Conservation (phyloP, 2,329 filamentous ascomycete species). For the Diaporthe ilicicola region DNA sequence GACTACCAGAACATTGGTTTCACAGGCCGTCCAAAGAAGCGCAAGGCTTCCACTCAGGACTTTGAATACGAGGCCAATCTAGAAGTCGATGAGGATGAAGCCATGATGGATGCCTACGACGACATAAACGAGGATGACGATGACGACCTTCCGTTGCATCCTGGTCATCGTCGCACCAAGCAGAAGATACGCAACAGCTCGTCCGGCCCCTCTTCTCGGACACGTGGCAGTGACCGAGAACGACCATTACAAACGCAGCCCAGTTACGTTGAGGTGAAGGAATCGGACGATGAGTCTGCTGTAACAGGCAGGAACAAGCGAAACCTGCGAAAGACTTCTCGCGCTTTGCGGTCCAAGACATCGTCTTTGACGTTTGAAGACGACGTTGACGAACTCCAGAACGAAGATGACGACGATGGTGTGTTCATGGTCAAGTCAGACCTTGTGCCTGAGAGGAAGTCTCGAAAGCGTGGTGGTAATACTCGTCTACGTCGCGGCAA, state of each 20-base stretch:
- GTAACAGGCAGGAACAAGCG: constrained; percentile 14
- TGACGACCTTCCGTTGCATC: constrained; percentile 25
- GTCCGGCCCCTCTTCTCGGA: background rate
- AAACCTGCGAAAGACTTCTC: constrained; percentile 4
- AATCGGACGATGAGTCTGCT: constrained; percentile 11
- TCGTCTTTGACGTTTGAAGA: background rate
- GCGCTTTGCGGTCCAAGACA: background rate
- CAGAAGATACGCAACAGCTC: constrained; percentile 5
- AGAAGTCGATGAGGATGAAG: constrained; percentile 35
- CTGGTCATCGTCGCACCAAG: constrained; percentile 23
- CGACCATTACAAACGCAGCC: background rate
- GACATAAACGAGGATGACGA: constrained; percentile 28
- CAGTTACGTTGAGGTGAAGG: constrained; percentile 1
- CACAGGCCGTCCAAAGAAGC: constrained; percentile 22
- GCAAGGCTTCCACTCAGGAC: constrained; percentile 39
- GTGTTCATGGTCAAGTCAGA: constrained; percentile 40
- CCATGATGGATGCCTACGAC: constrained; percentile 22
- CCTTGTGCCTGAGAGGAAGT: constrained; percentile 35
- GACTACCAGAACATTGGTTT: constrained; percentile 22
- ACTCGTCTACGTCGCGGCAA: constrained; percentile 36
- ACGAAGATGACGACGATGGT: constrained; percentile 28
- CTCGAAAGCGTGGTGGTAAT: constrained; percentile 18
- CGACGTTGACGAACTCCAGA: constrained; percentile 32
- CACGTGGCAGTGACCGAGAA: constrained; percentile 14
- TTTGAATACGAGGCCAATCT: constrained; percentile 40